These are phyloP conservation scores for Paramicrosporidium saccamoebae DNA, from an alignment of 371 early-diverging fungal species.

Conservation along the genomic window DNA sequence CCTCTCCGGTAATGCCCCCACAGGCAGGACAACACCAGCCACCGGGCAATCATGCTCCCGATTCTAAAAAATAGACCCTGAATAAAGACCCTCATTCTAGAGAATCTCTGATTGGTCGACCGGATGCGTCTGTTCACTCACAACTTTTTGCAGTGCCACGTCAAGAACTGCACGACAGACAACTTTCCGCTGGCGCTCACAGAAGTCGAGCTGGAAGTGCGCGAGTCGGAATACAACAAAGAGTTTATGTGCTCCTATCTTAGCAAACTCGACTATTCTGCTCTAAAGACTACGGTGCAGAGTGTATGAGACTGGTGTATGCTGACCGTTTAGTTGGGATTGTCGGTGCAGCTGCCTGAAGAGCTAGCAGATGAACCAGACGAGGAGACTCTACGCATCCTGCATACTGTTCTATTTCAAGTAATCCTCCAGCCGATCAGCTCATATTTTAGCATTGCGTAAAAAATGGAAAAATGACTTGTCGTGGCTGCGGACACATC, in stretches of 20 bases:
- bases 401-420: not conserved
- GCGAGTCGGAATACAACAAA: constrained; percentile 49
- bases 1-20: too few relatives aligned
- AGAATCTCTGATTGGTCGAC: too few relatives aligned
- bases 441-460: constrained; percentile 24
- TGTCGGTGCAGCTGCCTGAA: too few relatives aligned
- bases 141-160: constrained; percentile 92
- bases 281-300: constrained; percentile 11
- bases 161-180: constrained; percentile 48
- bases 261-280: constrained; percentile 48
- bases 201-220: constrained; percentile 39
- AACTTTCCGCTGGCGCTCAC: constrained; percentile 62
- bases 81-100: too few relatives aligned
- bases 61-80: too few relatives aligned
- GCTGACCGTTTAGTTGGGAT: constrained; percentile 1
- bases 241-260: constrained; percentile 50
- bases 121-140: constrained; percentile 84
- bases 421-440: constrained; percentile 1
- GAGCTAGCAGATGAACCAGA: too few relatives aligned
- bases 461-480: constrained; percentile 59
- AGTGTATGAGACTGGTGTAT: not conserved
- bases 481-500: constrained; percentile 51
- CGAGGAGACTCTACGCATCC: too few relatives aligned
- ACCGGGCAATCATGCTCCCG: too few relatives aligned
- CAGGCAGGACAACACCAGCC: too few relatives aligned